phyloP scores from a whole-genome alignment of 257 asterid genomes.

The Dorcoceras hygrometricum region DNA sequence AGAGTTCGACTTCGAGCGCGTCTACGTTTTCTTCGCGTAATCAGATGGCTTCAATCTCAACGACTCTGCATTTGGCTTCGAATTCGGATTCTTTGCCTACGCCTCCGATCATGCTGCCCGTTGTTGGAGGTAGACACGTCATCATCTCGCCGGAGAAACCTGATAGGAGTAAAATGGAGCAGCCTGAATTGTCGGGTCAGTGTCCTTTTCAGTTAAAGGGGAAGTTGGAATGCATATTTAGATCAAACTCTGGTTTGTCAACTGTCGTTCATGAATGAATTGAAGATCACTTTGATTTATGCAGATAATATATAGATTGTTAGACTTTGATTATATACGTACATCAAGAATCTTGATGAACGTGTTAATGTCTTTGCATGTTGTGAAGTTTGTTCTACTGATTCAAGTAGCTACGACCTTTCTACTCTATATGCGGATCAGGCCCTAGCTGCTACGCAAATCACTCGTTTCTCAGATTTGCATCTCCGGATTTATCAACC shows the following conservation, averaged over 20 bases:
- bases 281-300: not conserved
- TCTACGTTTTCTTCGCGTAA: slow-evolving; percentile 49
- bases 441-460: not conserved
- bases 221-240: too few species aligned
- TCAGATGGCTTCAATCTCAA: slow-evolving; percentile 26
- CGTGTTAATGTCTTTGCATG: not conserved
- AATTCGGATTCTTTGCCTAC: slow-evolving; percentile 37
- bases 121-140: slow-evolving; percentile 60
- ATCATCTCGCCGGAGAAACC: slow-evolving; percentile 40
- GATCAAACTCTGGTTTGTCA: not conserved
- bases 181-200: slow-evolving; percentile 52
- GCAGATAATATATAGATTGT: not conserved
- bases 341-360: not conserved
- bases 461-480: too few species aligned
- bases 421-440: not conserved
- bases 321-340: not conserved
- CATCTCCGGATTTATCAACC: not conserved
- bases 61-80: slow-evolving; percentile 30
- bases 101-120: slow-evolving; percentile 69
- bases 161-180: slow-evolving; percentile 34
- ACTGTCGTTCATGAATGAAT: not conserved
- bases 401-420: not conserved
- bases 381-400: not conserved
- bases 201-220: not conserved
- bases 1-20: slow-evolving; percentile 60